Evolutionary conservation across 2,329 filamentous ascomycete genomes (phyloP).

Genomic region (Curvularia verruculosa): DNA sequence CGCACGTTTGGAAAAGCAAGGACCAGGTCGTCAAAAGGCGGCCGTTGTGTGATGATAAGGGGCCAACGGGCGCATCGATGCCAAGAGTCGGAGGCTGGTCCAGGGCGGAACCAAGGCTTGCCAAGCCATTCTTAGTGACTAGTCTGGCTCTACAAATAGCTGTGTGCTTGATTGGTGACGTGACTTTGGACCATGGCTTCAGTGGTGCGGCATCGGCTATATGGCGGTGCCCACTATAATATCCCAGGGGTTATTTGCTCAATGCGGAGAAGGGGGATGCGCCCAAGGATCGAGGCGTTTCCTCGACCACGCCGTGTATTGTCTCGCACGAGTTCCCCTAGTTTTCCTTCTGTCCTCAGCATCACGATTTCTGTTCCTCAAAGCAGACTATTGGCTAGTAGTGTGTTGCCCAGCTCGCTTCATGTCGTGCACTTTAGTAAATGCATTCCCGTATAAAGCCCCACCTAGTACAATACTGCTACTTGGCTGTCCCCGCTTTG

Average conservation of each 20-base stretch:
- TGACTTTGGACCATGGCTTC: not conserved
- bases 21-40: not conserved
- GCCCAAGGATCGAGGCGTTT: not conserved
- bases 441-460: not conserved
- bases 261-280: not conserved
- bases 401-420: not conserved
- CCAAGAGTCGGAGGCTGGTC: constrained; percentile 4
- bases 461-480: constrained; percentile 7
- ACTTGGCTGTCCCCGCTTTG: constrained; percentile 11
- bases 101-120: constrained; percentile 9
- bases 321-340: not conserved
- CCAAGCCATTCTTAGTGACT: constrained; percentile 5
- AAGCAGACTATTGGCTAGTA: not conserved
- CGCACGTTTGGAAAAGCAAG: not conserved
- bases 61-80: not conserved
- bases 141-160: constrained; percentile 8
- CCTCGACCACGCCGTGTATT: not conserved
- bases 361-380: not conserved
- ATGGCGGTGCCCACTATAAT: not conserved
- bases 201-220: not conserved
- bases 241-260: not conserved
- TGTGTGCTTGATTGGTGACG: constrained; percentile 1
- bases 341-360: not conserved
- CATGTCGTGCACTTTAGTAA: not conserved
- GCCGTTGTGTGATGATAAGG: constrained; percentile 6